phyloP scores from a whole-genome alignment of 495 filamentous ascomycete genomes.

The Margaritispora aquatica region DNA sequence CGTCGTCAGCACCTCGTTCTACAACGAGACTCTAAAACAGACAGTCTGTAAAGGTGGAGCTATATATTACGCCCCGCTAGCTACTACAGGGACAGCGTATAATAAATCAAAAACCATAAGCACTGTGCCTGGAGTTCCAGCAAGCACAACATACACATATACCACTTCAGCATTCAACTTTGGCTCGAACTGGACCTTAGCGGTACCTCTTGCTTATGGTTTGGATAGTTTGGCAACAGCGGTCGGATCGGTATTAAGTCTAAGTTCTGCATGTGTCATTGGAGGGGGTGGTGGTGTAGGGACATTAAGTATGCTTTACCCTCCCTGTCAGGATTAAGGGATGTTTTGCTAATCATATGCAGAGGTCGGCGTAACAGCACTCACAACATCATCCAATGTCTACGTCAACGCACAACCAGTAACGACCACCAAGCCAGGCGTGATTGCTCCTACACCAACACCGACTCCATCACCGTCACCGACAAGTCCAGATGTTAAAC shows the following conservation, averaged over 20 bases:
- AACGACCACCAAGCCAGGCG: neutral
- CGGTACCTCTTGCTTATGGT: neutral
- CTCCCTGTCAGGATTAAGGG: neutral
- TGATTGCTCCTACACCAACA: neutral
- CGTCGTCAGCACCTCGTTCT: neutral
- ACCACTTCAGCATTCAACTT: neutral
- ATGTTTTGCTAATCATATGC: neutral
- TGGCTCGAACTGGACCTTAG: neutral
- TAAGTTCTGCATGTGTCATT: neutral
- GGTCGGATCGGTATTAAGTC: neutral
- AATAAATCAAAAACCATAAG: neutral
- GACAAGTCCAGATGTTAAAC: no score
- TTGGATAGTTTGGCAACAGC: conserved; percentile 1
- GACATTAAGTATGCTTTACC: neutral
- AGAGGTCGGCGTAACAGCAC: neutral
- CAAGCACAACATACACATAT: neutral
- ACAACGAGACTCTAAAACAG: neutral
- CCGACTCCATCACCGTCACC: no score
- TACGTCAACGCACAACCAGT: neutral
- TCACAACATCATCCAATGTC: neutral
- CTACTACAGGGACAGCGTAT: neutral
- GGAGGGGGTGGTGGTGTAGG: neutral
- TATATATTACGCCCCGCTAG: neutral
- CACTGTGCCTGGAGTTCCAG: neutral
- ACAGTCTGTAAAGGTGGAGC: neutral